phyloP scores from a whole-genome alignment of 768 basidiomycete genomes.

The Solioccasus polychromus region DNA sequence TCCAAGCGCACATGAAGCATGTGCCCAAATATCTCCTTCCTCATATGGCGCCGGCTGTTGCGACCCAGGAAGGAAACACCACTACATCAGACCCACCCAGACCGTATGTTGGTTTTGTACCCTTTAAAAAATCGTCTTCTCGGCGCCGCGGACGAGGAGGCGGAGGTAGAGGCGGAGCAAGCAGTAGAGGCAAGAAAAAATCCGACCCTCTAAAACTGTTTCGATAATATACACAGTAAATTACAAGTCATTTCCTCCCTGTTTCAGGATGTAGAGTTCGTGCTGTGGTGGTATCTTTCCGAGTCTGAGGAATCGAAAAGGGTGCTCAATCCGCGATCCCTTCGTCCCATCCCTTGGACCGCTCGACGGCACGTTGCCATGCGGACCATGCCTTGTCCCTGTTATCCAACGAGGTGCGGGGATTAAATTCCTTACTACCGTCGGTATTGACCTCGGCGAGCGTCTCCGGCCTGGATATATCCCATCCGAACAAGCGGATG shows the following conservation, averaged over 20 bases:
- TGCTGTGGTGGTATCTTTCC: background rate
- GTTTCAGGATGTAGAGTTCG: background rate
- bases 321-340: slow-evolving; percentile 33
- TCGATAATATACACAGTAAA: slow-evolving; percentile 23
- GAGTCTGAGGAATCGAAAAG: background rate
- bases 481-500: slow-evolving; percentile 88
- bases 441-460: slow-evolving; percentile 84
- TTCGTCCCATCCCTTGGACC: slow-evolving; percentile 80
- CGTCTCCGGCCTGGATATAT: slow-evolving; percentile 79
- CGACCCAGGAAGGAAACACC: slow-evolving; percentile 30
- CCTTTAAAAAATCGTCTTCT: slow-evolving; percentile 60
- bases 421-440: slow-evolving; percentile 69
- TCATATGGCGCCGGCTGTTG: slow-evolving; percentile 51
- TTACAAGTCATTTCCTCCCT: background rate
- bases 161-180: slow-evolving; percentile 37
- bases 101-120: slow-evolving; percentile 55
- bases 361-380: slow-evolving; percentile 88
- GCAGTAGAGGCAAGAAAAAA: slow-evolving; percentile 57
- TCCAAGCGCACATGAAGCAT: slow-evolving; percentile 95
- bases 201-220: slow-evolving; percentile 83
- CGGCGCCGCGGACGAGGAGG: slow-evolving; percentile 54
- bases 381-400: slow-evolving; percentile 66
- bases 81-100: slow-evolving; percentile 6
- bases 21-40: slow-evolving; percentile 92
- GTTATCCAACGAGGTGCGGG: slow-evolving; percentile 48